Base-by-base conservation (phyloP, 108 stramenopile genomes). In the Skeletonema menzelii region DNA sequence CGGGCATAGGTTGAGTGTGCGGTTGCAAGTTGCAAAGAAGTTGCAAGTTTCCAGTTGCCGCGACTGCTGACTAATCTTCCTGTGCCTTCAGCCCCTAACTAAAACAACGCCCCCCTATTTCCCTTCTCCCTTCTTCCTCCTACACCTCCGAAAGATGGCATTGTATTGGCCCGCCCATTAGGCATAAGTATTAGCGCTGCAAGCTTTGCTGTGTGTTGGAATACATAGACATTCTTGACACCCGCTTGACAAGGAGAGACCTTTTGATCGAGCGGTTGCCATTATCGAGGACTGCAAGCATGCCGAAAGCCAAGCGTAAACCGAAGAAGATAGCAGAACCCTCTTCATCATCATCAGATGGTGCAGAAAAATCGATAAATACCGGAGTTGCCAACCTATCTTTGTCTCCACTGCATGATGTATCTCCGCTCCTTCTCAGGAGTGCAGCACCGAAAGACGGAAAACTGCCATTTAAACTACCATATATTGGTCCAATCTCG, bases 401-500 rank as follows among this genome's bases (percentile, higher is more conserved):
- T 42, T 47, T 63, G 56, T 44, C 72, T 5, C 27, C 73, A 17
- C 55, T 72, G 24, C 40, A 67, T 44, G 70, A 79, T 32, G 70
- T 68, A 32, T 79, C 77, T 8, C 66, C 42, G 6, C 59, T 79
- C 27, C 65, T 79, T n/a, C 71, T 79, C 34, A 57, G 47, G 30
- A 32, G 59, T 19, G 26, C 49, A 0, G 58, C 59, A 0, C 11
- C 22, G 0, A 20, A 44, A 22, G 57, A 46, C 0, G 26, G 22
- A 11, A 40, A 31, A 17, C 65, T 63, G 47, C 37, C 70, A 20
- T 67, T 35, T 34, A 10, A 19, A 28, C 27, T 79, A 12, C 77
- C 77, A 42, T 79, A 61, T 35, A 27, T 79, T 55, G 77, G 77
- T 13, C 77, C 77, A 32, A 67, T 79, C 1, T 55, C 57, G 8